Conservation (phyloP, 768 basidiomycete species). For the Auricularia auricula-judae region DNA sequence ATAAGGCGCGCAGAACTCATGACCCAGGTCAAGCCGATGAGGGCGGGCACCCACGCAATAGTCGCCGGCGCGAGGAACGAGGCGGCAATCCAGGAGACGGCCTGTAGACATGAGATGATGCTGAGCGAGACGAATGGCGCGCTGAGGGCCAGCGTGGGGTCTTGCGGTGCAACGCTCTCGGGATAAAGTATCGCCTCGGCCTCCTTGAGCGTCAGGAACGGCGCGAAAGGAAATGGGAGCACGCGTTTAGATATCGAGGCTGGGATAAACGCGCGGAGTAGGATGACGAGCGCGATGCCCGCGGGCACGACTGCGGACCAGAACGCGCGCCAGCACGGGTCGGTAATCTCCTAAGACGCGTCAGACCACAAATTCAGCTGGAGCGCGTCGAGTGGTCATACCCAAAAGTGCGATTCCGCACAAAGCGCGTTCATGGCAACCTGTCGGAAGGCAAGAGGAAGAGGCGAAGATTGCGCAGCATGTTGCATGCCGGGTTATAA, state of each 20-base stretch:
- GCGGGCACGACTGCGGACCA: slow-evolving; percentile 41
- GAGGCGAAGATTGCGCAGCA: too few species aligned
- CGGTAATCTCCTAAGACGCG: slow-evolving; percentile 24
- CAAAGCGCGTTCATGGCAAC: too few species aligned
- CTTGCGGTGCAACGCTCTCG: not conserved
- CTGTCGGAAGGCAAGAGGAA: too few species aligned
- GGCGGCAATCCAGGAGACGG: slow-evolving; percentile 46
- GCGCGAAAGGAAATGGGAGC: slow-evolving; percentile 15
- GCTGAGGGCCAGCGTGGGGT: slow-evolving; percentile 13
- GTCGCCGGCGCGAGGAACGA: slow-evolving; percentile 33
- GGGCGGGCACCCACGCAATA: slow-evolving; percentile 28
- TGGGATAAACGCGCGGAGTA: slow-evolving; percentile 10
- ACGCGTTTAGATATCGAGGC: slow-evolving; percentile 20
- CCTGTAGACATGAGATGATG: slow-evolving; percentile 43
- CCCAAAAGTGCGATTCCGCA: too few species aligned
- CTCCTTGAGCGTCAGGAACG: slow-evolving; percentile 10
- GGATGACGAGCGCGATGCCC: slow-evolving; percentile 32
- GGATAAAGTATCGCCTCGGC: slow-evolving; percentile 10
- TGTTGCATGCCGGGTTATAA: too few species aligned
- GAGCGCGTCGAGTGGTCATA: not conserved
- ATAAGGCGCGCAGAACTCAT: slow-evolving; percentile 45
- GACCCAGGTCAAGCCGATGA: slow-evolving; percentile 46
- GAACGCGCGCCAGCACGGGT: slow-evolving; percentile 36
- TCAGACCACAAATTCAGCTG: not conserved
- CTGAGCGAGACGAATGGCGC: slow-evolving; percentile 54